A percentile compares a stretch with the other conserved stretches of the same genome.
Evolutionary conservation across 345 rosid genomes (phyloP).

Genomic region (Viola odorata): DNA sequence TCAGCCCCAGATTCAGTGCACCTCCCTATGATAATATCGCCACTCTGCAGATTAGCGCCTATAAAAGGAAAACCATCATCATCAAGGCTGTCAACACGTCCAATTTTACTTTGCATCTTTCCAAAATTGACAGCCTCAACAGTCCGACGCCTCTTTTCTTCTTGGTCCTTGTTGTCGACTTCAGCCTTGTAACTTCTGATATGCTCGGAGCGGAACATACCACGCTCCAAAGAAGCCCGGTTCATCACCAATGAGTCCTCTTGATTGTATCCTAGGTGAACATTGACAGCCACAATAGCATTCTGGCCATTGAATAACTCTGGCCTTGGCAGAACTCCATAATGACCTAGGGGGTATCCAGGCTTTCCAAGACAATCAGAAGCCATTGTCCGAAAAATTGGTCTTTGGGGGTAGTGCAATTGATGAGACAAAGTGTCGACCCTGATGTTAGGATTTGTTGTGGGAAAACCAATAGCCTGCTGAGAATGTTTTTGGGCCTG

Average conservation of each 20-base stretch:
- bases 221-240: constrained; percentile 80
- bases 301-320: constrained; percentile 83
- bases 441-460: constrained; percentile 75
- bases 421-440: constrained; percentile 79
- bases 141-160: constrained; percentile 47
- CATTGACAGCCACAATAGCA: constrained; percentile 90
- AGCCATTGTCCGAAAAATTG: constrained; percentile 70
- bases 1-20: constrained; percentile 77
- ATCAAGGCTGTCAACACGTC: constrained; percentile 79
- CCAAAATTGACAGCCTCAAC: constrained; percentile 65
- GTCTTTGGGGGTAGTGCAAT: constrained; percentile 76
- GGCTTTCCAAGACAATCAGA: constrained; percentile 66
- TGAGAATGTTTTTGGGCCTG: constrained; percentile 87
- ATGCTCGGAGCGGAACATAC: constrained; percentile 87
- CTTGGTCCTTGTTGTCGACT: constrained; percentile 62
- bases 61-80: constrained; percentile 86
- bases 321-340: constrained; percentile 39
- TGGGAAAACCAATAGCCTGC: constrained; percentile 85
- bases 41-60: constrained; percentile 76
- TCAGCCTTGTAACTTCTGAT: constrained; percentile 88
- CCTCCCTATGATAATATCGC: constrained; percentile 83
- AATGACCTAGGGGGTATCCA: constrained; percentile 28
- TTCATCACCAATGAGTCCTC: constrained; percentile 95
- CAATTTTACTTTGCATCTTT: constrained; percentile 60
- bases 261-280: constrained; percentile 89